These are phyloP conservation scores for Penicillium ochrochloron DNA, from an alignment of 495 filamentous ascomycete genomes.

Conservation along the genomic window DNA sequence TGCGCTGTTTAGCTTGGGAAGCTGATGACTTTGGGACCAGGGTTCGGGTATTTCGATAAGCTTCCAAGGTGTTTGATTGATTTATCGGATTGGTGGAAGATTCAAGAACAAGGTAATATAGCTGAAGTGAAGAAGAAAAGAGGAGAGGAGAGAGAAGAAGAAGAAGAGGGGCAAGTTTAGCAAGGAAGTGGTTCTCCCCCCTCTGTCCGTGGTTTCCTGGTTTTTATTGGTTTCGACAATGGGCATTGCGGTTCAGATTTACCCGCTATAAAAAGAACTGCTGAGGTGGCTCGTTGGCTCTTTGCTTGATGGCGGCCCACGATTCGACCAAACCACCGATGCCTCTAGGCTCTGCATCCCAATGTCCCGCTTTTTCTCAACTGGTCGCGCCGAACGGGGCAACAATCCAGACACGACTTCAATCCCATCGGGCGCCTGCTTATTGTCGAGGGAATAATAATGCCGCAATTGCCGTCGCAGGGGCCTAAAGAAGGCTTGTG, in stretches of 20 bases:
- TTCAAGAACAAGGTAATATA: too few species aligned
- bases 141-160: conserved; percentile 10
- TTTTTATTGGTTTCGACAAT: neutral
- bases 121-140: conserved; percentile 2
- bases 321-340: conserved; percentile 35
- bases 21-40: conserved; percentile 2
- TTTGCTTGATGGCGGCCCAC: conserved; percentile 20
- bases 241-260: neutral
- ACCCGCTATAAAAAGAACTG: conserved; percentile 11
- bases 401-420: neutral
- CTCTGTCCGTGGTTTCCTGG: neutral
- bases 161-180: conserved; percentile 3
- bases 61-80: neutral
- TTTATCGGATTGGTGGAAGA: neutral
- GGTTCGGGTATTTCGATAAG: neutral
- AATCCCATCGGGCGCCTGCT: neutral
- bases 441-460: neutral
- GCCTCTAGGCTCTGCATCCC: conserved; percentile 3
- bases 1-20: conserved; percentile 6
- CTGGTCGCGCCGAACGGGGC: conserved; percentile 8
- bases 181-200: neutral
- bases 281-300: conserved; percentile 12
- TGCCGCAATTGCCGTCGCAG: conserved; percentile 15
- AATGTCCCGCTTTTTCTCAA: conserved; percentile 16
- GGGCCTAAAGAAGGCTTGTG: conserved; percentile 8